phyloP scores from a whole-genome alignment of 768 basidiomycete genomes.

The Boletus tylopilopsis region DNA sequence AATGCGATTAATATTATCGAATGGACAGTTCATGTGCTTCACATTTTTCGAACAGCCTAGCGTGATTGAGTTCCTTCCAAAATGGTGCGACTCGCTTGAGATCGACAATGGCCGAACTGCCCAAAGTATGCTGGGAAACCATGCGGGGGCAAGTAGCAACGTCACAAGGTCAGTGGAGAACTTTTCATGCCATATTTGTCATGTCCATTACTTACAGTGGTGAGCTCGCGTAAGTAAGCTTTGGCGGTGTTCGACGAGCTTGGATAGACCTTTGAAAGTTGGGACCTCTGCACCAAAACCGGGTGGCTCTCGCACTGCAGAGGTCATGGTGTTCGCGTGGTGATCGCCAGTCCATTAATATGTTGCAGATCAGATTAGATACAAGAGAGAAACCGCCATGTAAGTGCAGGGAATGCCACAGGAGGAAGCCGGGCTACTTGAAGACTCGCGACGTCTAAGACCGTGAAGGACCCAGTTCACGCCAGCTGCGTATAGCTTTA shows the following conservation, averaged over 20 bases:
- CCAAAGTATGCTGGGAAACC: not conserved
- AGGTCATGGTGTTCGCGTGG: not conserved
- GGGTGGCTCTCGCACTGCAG: not conserved
- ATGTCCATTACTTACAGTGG: not conserved
- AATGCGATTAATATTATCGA: too few relatives aligned
- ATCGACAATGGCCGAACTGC: not conserved
- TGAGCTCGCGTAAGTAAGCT: not conserved
- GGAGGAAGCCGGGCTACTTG: not conserved
- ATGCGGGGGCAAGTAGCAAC: too few relatives aligned
- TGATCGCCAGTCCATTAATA: not conserved
- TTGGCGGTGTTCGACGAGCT: not conserved
- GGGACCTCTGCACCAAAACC: not conserved
- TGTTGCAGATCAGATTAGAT: not conserved
- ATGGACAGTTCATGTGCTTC: too few relatives aligned
- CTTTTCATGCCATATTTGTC: not conserved
- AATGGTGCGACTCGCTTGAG: not conserved
- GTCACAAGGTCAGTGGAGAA: not conserved
- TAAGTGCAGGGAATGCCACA: not conserved
- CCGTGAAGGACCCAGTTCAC: not conserved
- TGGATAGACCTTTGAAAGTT: not conserved
- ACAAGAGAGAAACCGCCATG: not conserved
- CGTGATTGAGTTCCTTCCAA: not conserved
- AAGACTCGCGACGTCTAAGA: not conserved
- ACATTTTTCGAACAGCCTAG: too few relatives aligned
- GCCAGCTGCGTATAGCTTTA: too few relatives aligned